These are phyloP conservation scores for Penicillium sclerotigenum DNA, from an alignment of 2,329 filamentous ascomycete genomes.

Conservation along the genomic window DNA sequence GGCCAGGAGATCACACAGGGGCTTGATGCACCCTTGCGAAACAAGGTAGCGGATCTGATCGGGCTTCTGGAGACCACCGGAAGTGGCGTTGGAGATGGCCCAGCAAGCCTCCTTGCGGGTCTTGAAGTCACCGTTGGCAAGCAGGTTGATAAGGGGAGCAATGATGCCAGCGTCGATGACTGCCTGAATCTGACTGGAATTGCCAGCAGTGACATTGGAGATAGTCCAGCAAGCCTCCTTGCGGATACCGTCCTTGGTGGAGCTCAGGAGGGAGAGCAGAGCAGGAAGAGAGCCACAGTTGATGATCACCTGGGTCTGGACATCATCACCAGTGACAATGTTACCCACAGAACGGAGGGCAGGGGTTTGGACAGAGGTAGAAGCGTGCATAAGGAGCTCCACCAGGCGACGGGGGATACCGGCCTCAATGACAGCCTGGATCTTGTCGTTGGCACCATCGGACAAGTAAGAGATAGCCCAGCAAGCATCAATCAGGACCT, in stretches of 20 bases:
- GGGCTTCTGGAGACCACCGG: slow-evolving; percentile 94
- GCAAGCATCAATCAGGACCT: slow-evolving; percentile 97
- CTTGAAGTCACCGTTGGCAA: slow-evolving; percentile 97
- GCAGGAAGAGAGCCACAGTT: slow-evolving; percentile 93
- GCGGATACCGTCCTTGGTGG: slow-evolving; percentile 96
- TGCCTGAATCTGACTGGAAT: slow-evolving; percentile 94
- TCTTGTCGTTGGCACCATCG: slow-evolving; percentile 98
- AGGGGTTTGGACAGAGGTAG: slow-evolving; percentile 95
- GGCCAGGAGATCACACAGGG: slow-evolving; percentile 86
- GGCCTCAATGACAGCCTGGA: slow-evolving; percentile 97
- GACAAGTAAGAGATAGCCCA: slow-evolving; percentile 99
- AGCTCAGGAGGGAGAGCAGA: slow-evolving; percentile 89
- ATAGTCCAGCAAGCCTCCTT: slow-evolving; percentile 99
- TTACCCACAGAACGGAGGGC: slow-evolving; percentile 96
- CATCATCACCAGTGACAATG: slow-evolving; percentile 97
- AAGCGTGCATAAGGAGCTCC: slow-evolving; percentile 96
- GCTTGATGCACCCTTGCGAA: slow-evolving; percentile 90
- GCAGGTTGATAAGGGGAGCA: slow-evolving; percentile 88
- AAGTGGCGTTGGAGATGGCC: slow-evolving; percentile 98
- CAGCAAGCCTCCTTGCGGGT: slow-evolving; percentile 99
- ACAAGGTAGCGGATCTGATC: slow-evolving; percentile 98
- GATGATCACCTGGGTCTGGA: slow-evolving; percentile 99
- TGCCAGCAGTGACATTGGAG: slow-evolving; percentile 96
- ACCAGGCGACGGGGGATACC: slow-evolving; percentile 95
- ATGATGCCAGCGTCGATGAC: slow-evolving; percentile 98